Base-by-base conservation (phyloP, 352 stramenopile species). In the Pythium graminicola region DNA sequence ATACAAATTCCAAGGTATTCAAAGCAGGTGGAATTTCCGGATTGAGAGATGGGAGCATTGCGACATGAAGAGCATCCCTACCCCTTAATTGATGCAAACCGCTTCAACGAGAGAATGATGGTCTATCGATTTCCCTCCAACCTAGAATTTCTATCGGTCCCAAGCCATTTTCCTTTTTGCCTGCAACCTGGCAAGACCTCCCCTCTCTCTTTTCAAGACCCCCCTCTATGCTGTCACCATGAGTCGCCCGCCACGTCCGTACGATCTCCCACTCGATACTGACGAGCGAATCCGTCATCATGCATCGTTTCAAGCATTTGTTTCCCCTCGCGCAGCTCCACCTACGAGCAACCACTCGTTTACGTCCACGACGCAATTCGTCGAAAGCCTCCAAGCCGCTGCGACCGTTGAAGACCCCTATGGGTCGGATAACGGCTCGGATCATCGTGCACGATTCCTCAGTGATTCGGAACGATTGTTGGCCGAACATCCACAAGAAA, bases 401-500 rank as follows among this genome's bases (percentile, higher is more conserved):
- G 44, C 44, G 28, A 51, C 44, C 17, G 44, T 51, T 13, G 44
- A 51, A 41, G 44, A 51, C 24, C 44, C 44, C 0, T 41, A 41
- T 16, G 44, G 44, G 2, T 51, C 44, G 16, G 44, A 51, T 6
- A 24, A 31, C 9, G 44, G 41, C 19, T 40, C 29, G 44, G 55
- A 73, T 45, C 78, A 85, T 53, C 73, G 74, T 10, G 65, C 60
- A 4, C 78, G 78, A 0, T 86, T 86, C 57, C 59, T 89, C 26
- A 86, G 64, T n/a, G 73, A 86, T 48, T 45, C 58, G 4, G 75
- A 89, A 50, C 66, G 76, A 11, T 57, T 82, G 10, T 60, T 86
- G 6, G 73, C 67, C 2, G 70, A 77, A 11, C 67, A 86, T 35
- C 75, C 77, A 6, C 52, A 57, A n/a, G 62, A 71, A 22, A 65